Base-by-base conservation (phyloP, 2,329 filamentous ascomycete genomes). In the Colletotrichum scovillei region DNA sequence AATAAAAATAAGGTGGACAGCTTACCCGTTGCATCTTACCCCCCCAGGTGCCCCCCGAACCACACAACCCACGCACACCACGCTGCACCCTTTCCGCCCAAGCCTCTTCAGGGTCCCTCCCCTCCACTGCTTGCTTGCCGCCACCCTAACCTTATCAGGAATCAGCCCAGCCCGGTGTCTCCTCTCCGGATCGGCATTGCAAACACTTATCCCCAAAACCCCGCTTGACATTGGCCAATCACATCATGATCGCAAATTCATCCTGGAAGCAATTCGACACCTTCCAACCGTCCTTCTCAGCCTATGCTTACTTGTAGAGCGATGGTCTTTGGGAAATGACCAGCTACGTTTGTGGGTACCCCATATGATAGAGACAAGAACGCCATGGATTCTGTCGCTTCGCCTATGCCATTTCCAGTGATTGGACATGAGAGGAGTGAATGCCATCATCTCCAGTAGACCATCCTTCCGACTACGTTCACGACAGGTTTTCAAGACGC, bases 1-100 rank as follows among this genome's bases (percentile, higher is more conserved):
- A 75, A 73, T 66, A 63, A 70, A 67, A 76, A 57, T 67, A 74
- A 59, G 67, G 68, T 73, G 72, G 72, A 68, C 68, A 74, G 72
- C 72, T 74, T 63, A 67, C 58, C 60, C 57, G 46, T 46, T 46
- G 42, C 59, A 66, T 26, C 42, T 22, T 28, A 11, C 49, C 49
- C 67, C 67, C 58, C 35, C 35, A 14, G 35, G 35, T 38, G 5
- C 35, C 57, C 57, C 63, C 63, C 57, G 63, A 64, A 58, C 59
- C 67, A 64, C 60, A 42, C 38, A 19, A 42, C 16, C 38, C 38
- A 42, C 38, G 38, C 42, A 49, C 42, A 42, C 42, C 42, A 49
- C 42, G 42, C 42, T 49, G 42, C 42, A 49, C 42, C 67, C 67
- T 22, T 65, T 65, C 67, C 65, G 38, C 35, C 35, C 60, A 66